Evolutionary conservation across 345 rosid genomes (phyloP).

Genomic region (Melaleuca alternifolia): DNA sequence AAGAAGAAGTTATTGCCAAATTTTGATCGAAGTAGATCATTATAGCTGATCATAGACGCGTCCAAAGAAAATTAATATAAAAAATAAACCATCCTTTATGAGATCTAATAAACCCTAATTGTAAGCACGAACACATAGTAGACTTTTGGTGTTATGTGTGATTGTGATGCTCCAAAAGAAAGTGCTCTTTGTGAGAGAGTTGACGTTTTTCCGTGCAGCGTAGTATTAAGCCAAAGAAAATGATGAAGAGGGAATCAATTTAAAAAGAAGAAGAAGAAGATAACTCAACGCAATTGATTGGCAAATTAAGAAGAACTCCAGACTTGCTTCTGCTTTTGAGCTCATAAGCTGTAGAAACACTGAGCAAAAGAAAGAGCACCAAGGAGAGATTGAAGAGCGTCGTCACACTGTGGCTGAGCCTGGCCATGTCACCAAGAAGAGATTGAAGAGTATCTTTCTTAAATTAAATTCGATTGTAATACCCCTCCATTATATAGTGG

Average conservation of each 20-base stretch:
- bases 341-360: not conserved
- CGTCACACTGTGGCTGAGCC: not conserved
- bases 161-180: not conserved
- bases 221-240: not conserved
- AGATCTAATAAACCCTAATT: not conserved
- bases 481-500: not conserved
- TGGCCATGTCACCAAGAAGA: not conserved
- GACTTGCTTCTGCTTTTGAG: not conserved
- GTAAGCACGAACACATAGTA: not conserved
- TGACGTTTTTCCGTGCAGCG: not conserved
- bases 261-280: not conserved
- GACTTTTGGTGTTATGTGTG: not conserved
- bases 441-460: not conserved
- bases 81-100: not conserved
- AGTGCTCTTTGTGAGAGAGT: not conserved
- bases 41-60: not conserved
- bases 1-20: not conserved
- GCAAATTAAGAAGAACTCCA: not conserved
- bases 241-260: not conserved
- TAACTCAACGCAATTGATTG: not conserved
- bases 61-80: not conserved
- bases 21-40: not conserved
- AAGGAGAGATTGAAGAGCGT: not conserved
- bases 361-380: not conserved
- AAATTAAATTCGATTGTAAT: not conserved